Base-by-base conservation (phyloP, 2,329 filamentous ascomycete species). In the Xylariaceae sp. region DNA sequence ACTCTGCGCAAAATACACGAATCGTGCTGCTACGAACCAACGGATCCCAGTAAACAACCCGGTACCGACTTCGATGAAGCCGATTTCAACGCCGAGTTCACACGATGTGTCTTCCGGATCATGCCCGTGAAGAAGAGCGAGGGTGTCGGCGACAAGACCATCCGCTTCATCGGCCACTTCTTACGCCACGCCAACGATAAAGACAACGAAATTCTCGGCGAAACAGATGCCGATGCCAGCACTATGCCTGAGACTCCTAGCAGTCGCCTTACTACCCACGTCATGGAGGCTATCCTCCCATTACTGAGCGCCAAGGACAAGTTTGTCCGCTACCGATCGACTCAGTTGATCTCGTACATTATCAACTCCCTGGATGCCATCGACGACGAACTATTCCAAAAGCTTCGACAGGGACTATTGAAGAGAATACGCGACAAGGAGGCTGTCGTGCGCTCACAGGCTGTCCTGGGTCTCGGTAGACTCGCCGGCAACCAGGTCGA, bases 361-460 rank as follows among this genome's bases (percentile, higher is more conserved):
- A 88, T 99, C 75, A 96, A 96, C 75, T 94, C 89, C 10, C 81
- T 99, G 30, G 90, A 96, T 63, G 88, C 90, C 1, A 90, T 97
- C 67, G 94, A 97, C 69, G 92, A 96, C 71, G 90, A 94, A 53
- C 76, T 97, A 9, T 99, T 96, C 72, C 86, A 92, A 67, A 84
- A 90, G 60, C 80, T 97, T 61, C 84, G 90, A 55, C 82, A 90
- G 56, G 89, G 88, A 0, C 78, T 99, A 44, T 77, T 96, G 50
- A 95, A 89, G 75, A 84, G 94, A 39, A 88, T 97, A 54, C 86
- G 91, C 66, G 94, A 99, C 75, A 97, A 97, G 75, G 94, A 99
- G 72, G 84, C 92, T 5, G 89, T 92, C 72, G 91, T 99, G 7
- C 86, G 94, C 61, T 87, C 94, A 4, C 94, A 99, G 73, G 94